A percentile compares a stretch with the other conserved stretches of the same genome.
phyloP scores from a whole-genome alignment of 148 eudicot genomes.

The Tetragonia tetragonoides region DNA sequence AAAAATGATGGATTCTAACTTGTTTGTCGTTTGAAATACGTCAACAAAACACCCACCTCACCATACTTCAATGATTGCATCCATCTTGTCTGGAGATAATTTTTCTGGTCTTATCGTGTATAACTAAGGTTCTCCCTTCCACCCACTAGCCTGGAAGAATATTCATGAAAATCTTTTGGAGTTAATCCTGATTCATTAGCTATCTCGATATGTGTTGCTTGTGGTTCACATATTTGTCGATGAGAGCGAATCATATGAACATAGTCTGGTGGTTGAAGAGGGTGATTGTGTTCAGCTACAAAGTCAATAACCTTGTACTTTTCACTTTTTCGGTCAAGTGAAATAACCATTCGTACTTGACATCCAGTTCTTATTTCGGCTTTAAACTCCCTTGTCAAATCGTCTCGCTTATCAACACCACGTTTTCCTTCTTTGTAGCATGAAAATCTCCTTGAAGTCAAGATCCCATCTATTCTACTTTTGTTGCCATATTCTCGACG shows the following conservation, averaged over 20 bases:
- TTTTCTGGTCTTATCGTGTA: slow-evolving; percentile 14
- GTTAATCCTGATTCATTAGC: slow-evolving; percentile 13
- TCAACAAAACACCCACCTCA: slow-evolving; percentile 27
- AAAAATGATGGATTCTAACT: slow-evolving; percentile 29
- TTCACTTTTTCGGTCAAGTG: slow-evolving; percentile 9
- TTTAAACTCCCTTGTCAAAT: background rate
- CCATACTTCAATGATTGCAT: slow-evolving; percentile 26
- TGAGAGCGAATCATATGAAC: slow-evolving; percentile 28
- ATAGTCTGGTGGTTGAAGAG: slow-evolving; percentile 22
- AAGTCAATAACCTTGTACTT: slow-evolving; percentile 14
- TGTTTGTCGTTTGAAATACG: slow-evolving; percentile 23
- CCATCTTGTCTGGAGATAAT: slow-evolving; percentile 20
- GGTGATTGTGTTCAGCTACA: slow-evolving; percentile 32
- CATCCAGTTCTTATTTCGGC: slow-evolving; percentile 32
- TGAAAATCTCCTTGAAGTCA: no score
- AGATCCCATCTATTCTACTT: no score
- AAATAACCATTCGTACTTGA: slow-evolving; percentile 27
- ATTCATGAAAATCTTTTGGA: slow-evolving; percentile 10
- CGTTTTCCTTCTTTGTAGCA: no score
- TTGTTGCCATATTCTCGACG: no score
- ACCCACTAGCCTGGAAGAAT: slow-evolving; percentile 10
- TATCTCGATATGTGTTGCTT: slow-evolving; percentile 10
- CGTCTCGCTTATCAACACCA: no score
- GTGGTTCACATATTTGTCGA: slow-evolving; percentile 18
- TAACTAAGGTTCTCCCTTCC: slow-evolving; percentile 14